Conservation (phyloP, 106 monocot genomes). For the Dioscorea alata region DNA sequence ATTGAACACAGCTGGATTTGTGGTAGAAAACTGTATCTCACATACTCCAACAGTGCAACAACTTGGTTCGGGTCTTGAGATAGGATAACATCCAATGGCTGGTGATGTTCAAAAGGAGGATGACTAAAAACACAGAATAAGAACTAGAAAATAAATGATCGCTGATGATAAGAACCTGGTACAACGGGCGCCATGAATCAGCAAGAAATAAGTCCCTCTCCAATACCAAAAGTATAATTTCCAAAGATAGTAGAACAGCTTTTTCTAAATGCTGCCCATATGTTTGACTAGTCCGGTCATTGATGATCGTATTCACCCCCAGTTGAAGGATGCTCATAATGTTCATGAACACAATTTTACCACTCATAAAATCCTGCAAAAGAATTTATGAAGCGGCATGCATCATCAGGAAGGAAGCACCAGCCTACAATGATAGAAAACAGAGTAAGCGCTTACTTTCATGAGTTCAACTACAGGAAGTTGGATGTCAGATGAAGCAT, state of each 20-base stretch:
- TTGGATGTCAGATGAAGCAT: constrained; percentile 46
- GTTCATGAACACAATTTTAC: constrained; percentile 73
- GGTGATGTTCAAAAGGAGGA: constrained; percentile 18
- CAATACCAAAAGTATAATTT: constrained; percentile 73
- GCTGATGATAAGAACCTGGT: constrained; percentile 49
- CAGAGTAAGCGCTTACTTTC: constrained; percentile 38
- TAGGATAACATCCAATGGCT: constrained; percentile 90
- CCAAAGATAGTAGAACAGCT: constrained; percentile 69
- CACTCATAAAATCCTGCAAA: constrained; percentile 95
- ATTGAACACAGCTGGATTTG: constrained; percentile 80
- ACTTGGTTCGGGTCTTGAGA: constrained; percentile 79
- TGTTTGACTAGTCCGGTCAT: constrained; percentile 59
- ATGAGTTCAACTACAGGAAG: constrained; percentile 73
- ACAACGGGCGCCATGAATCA: constrained; percentile 87
- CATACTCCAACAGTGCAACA: constrained; percentile 78
- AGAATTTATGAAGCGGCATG: background rate
- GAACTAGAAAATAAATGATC: background rate
- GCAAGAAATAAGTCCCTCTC: constrained; percentile 76
- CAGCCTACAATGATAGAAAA: background rate
- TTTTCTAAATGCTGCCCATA: constrained; percentile 74
- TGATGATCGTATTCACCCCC: constrained; percentile 63
- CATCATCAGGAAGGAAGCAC: background rate
- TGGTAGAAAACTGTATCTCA: constrained; percentile 71
- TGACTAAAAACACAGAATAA: constrained; percentile 4
- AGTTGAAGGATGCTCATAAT: constrained; percentile 78